phyloP scores from a whole-genome alignment of 73 alveolate species.

The Paramecium sonneborni region DNA sequence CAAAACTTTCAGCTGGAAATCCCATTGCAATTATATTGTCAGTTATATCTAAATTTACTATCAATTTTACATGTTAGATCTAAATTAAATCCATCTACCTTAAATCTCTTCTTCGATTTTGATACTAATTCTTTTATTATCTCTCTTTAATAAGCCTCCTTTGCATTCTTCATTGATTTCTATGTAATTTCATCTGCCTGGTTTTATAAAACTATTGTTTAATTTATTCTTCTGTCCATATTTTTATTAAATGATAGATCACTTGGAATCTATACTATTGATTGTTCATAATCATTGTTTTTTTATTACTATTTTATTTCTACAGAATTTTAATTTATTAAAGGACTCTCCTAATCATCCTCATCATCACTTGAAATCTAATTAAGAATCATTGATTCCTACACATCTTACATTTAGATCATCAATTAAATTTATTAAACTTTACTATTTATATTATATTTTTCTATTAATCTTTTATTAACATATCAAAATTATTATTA shows the following conservation, averaged over 20 bases:
- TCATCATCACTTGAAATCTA: constrained; percentile 16
- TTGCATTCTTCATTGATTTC: neutral
- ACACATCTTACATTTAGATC: neutral
- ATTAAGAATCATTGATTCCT: constrained; percentile 7
- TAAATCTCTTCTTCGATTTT: constrained; percentile 68
- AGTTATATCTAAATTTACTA: constrained; percentile 71
- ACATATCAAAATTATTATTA: neutral
- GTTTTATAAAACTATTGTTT: neutral
- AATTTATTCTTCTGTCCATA: neutral
- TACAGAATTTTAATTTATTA: neutral
- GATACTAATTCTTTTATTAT: constrained; percentile 66
- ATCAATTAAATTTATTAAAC: neutral
- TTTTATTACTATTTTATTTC: neutral
- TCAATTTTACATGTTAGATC: constrained; percentile 74
- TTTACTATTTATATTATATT: neutral
- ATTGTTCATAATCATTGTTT: neutral
- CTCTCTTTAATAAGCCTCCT: constrained; percentile 31
- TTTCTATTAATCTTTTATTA: neutral
- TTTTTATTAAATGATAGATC: neutral
- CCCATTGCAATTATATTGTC: constrained; percentile 92
- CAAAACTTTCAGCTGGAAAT: constrained; percentile 87
- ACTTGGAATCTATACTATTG: neutral
- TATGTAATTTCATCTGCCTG: neutral
- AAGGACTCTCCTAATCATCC: neutral
- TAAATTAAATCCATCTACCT: constrained; percentile 77